Conservation (phyloP, 1,139 yeast species). For the Hanseniaspora sp. region DNA sequence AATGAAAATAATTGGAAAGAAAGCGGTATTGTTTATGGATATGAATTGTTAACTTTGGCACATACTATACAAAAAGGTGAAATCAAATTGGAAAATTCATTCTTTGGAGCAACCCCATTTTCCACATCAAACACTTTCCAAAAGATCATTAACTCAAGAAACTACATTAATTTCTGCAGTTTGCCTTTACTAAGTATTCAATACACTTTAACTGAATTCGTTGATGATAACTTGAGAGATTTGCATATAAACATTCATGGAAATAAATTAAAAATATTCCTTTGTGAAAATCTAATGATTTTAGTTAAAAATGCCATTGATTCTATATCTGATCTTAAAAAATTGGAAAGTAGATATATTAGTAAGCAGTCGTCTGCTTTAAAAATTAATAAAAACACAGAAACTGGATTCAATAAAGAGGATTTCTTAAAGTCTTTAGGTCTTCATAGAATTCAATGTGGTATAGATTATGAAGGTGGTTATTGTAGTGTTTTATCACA, state of each 20-base stretch:
- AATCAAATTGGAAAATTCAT: conserved; percentile 53
- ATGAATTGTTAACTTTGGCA: conserved; percentile 55
- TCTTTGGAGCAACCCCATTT: conserved; percentile 43
- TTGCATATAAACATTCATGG: conserved; percentile 53
- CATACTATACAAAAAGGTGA: conserved; percentile 55
- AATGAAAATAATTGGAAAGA: conserved; percentile 27
- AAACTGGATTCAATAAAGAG: not conserved
- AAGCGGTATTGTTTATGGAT: conserved; percentile 66
- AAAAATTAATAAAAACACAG: not conserved
- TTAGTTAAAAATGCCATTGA: conserved; percentile 24
- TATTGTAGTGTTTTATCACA: conserved; percentile 39
- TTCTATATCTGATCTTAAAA: conserved; percentile 14
- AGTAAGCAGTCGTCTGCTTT: not conserved
- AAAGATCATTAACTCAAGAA: conserved; percentile 37
- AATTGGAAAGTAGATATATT: conserved; percentile 8
- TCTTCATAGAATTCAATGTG: conserved; percentile 40
- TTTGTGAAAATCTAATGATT: conserved; percentile 31
- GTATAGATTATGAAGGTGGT: conserved; percentile 59
- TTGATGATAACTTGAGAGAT: conserved; percentile 45
- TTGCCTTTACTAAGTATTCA: conserved; percentile 46
- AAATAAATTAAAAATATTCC: conserved; percentile 55
- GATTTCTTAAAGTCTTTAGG: conserved; percentile 25
- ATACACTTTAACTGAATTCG: conserved; percentile 62
- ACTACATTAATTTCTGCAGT: conserved; percentile 56
- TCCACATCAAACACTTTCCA: conserved; percentile 41